These are phyloP conservation scores for Sclerotinia spermophila DNA, from an alignment of 2,329 filamentous ascomycete genomes.

Conservation along the genomic window DNA sequence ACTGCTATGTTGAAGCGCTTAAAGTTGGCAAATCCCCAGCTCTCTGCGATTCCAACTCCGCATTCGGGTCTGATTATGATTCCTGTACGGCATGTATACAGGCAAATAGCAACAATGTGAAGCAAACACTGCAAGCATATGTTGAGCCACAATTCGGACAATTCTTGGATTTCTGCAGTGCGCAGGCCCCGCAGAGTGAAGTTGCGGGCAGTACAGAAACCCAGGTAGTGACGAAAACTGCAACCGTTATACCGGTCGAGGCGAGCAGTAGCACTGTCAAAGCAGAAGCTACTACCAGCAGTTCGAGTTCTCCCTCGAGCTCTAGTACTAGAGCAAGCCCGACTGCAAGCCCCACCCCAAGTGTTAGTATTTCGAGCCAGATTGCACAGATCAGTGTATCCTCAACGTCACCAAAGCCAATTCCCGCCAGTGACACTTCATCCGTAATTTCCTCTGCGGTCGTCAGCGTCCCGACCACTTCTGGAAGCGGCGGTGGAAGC, in stretches of 20 bases:
- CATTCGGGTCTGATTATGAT: constrained; percentile 41
- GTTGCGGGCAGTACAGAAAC: constrained; percentile 19
- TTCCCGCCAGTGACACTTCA: background rate
- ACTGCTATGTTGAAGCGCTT: constrained; percentile 46
- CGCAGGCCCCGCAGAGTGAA: constrained; percentile 20
- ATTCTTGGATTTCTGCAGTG: constrained; percentile 31
- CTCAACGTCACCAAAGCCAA: background rate
- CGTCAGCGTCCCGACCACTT: background rate
- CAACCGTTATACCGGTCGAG: background rate
- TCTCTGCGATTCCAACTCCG: constrained; percentile 45
- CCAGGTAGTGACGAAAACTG: background rate
- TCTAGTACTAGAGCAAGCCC: background rate
- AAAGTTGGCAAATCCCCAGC: constrained; percentile 44
- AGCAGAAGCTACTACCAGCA: background rate
- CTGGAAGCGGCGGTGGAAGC: too few relatives aligned
- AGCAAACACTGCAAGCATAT: constrained; percentile 19
- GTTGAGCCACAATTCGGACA: constrained; percentile 28
- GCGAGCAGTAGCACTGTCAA: background rate
- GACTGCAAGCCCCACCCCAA: background rate
- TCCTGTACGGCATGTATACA: constrained; percentile 40
- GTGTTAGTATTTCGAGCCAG: constrained; percentile 13
- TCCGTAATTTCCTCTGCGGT: background rate
- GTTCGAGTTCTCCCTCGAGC: background rate
- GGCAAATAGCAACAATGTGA: constrained; percentile 16
- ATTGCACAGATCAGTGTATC: background rate